phyloP scores from a whole-genome alignment of 306 rosid species.

The Quercus suber region DNA sequence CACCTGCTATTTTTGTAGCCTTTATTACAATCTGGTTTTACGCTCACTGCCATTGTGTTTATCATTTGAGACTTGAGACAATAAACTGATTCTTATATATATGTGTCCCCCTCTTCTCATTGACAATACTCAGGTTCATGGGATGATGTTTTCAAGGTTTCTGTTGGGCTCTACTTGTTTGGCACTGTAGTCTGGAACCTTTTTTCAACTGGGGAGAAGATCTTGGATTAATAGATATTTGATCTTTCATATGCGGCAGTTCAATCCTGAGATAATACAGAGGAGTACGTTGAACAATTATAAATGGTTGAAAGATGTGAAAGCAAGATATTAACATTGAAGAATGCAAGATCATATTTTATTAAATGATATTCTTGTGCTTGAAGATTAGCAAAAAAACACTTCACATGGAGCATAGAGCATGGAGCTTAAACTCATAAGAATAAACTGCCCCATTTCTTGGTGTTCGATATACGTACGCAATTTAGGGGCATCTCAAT shows the following conservation, averaged over 20 bases:
- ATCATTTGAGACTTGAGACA: not conserved
- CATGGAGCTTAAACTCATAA: conserved; percentile 12
- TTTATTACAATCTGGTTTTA: not conserved
- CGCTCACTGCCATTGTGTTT: not conserved
- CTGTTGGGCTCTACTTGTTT: conserved; percentile 86
- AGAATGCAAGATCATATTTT: conserved; percentile 3
- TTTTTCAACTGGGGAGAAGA: conserved; percentile 91
- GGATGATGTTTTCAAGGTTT: conserved; percentile 97
- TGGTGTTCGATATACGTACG: too few species aligned
- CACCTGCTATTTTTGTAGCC: not conserved
- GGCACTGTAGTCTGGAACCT: conserved; percentile 98
- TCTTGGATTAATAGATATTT: conserved; percentile 51
- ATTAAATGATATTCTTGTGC: conserved; percentile 15
- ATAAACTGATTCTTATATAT: not conserved
- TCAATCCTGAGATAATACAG: conserved; percentile 22
- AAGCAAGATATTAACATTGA: not conserved
- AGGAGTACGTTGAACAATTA: not conserved
- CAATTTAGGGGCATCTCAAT: conserved; percentile 9
- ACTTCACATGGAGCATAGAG: not conserved
- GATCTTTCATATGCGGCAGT: conserved; percentile 10
- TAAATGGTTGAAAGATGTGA: not conserved
- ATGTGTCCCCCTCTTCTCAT: not conserved
- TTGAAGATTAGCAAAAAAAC: conserved; percentile 5
- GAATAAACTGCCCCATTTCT: not conserved
- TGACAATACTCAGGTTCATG: conserved; percentile 67